phyloP scores from a whole-genome alignment of 305 asterid genomes.

The Fraxinus sp. region DNA sequence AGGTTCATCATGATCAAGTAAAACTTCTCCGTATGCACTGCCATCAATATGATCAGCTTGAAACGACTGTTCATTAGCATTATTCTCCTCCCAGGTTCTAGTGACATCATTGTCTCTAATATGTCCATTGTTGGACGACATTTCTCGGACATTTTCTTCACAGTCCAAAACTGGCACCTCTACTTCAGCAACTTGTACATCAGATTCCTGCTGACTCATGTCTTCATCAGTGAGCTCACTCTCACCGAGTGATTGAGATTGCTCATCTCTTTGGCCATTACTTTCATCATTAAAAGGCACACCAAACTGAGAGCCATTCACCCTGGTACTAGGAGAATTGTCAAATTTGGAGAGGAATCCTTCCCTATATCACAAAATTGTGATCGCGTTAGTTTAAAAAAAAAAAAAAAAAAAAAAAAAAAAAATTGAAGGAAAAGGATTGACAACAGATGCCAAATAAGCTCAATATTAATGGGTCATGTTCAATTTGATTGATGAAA shows the following conservation, averaged over 20 bases:
- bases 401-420: not conserved
- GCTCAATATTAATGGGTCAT: conserved; percentile 7
- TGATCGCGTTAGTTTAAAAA: not conserved
- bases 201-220: conserved; percentile 28
- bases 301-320: conserved; percentile 28
- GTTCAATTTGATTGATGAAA: conserved; percentile 1
- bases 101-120: conserved; percentile 17
- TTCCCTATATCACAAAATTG: conserved; percentile 49
- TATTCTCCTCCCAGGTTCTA: conserved; percentile 14
- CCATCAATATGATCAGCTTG: conserved; percentile 20
- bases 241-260: conserved; percentile 22
- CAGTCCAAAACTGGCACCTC: conserved; percentile 27
- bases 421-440: not conserved
- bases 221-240: conserved; percentile 29
- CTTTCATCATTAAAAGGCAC: conserved; percentile 22
- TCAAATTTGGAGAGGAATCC: conserved; percentile 73
- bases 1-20: conserved; percentile 24
- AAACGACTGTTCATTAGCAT: conserved; percentile 17
- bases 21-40: not conserved
- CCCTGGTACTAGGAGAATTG: conserved; percentile 32
- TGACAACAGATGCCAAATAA: conserved; percentile 9
- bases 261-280: conserved; percentile 22
- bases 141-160: conserved; percentile 23
- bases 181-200: conserved; percentile 30
- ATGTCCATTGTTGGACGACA: conserved; percentile 14